phyloP scores from a whole-genome alignment of 2,329 filamentous ascomycete genomes.

The Reticulascus tulasneorum region DNA sequence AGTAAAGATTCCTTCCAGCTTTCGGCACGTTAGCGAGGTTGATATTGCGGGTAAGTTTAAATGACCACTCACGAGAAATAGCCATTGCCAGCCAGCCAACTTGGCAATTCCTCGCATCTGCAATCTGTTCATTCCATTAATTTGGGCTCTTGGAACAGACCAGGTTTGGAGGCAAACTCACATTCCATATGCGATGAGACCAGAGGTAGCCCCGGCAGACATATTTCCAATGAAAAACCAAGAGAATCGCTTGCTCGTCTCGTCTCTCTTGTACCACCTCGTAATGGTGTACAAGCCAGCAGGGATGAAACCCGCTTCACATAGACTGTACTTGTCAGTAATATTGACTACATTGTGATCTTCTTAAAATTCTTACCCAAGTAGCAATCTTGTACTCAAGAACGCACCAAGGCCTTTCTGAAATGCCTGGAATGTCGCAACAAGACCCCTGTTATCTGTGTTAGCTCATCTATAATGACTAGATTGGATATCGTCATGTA shows the following conservation, averaged over 20 bases:
- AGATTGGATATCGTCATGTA: background rate
- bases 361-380: constrained; percentile 16
- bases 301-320: constrained; percentile 41
- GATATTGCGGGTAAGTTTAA: background rate
- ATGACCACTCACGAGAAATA: constrained; percentile 22
- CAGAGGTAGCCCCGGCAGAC: constrained; percentile 32
- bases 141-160: background rate
- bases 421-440: constrained; percentile 31
- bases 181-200: constrained; percentile 39
- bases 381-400: constrained; percentile 33
- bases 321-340: constrained; percentile 1
- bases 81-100: constrained; percentile 29
- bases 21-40: background rate
- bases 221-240: constrained; percentile 42
- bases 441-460: constrained; percentile 24
- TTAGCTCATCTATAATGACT: constrained; percentile 21
- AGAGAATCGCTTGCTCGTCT: constrained; percentile 41
- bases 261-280: constrained; percentile 41
- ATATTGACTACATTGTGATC: background rate
- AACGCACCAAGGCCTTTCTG: constrained; percentile 24
- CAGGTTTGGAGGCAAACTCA: background rate
- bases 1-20: constrained; percentile 34
- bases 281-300: constrained; percentile 44
- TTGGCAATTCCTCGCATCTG: constrained; percentile 27
- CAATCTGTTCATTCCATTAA: constrained; percentile 12